Evolutionary conservation across 2,329 filamentous ascomycete species (phyloP).

Genomic region (Pseudocercospora cruenta): DNA sequence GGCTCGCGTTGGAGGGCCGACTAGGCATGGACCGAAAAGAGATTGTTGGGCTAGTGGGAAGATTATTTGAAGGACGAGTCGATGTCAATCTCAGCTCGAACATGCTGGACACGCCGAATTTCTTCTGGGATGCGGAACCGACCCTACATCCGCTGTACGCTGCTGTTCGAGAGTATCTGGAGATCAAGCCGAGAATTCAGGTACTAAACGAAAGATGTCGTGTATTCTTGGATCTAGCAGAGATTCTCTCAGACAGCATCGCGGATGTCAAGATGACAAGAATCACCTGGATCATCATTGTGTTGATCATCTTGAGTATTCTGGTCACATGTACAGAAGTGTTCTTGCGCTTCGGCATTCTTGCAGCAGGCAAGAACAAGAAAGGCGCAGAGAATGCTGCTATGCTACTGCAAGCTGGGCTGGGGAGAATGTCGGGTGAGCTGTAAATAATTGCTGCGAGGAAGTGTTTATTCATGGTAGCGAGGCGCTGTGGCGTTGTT

Average conservation of each 20-base stretch:
- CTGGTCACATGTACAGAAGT: slow-evolving; percentile 90
- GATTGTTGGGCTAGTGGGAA: slow-evolving; percentile 87
- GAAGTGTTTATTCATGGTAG: background rate
- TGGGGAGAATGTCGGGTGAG: background rate
- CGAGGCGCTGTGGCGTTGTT: slow-evolving; percentile 7
- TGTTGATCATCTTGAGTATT: slow-evolving; percentile 89
- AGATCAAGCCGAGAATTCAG: slow-evolving; percentile 94
- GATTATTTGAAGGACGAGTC: slow-evolving; percentile 89
- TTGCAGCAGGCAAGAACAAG: slow-evolving; percentile 44
- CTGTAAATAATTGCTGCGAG: background rate
- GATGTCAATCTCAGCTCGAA: slow-evolving; percentile 99
- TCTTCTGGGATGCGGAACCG: slow-evolving; percentile 98
- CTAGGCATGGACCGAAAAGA: slow-evolving; percentile 89
- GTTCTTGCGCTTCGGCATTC: slow-evolving; percentile 77
- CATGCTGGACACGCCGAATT: slow-evolving; percentile 92
- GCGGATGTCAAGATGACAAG: slow-evolving; percentile 92
- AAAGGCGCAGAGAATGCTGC: slow-evolving; percentile 17
- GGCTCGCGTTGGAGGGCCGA: slow-evolving; percentile 83
- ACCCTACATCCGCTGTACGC: slow-evolving; percentile 92
- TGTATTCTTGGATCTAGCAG: slow-evolving; percentile 93
- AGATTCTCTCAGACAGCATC: slow-evolving; percentile 90
- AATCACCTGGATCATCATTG: slow-evolving; percentile 98
- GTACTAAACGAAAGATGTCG: slow-evolving; percentile 96
- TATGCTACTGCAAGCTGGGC: slow-evolving; percentile 10
- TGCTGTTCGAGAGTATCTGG: slow-evolving; percentile 93